Base-by-base conservation (phyloP, 352 stramenopile species). In the Pythium myriotylum region DNA sequence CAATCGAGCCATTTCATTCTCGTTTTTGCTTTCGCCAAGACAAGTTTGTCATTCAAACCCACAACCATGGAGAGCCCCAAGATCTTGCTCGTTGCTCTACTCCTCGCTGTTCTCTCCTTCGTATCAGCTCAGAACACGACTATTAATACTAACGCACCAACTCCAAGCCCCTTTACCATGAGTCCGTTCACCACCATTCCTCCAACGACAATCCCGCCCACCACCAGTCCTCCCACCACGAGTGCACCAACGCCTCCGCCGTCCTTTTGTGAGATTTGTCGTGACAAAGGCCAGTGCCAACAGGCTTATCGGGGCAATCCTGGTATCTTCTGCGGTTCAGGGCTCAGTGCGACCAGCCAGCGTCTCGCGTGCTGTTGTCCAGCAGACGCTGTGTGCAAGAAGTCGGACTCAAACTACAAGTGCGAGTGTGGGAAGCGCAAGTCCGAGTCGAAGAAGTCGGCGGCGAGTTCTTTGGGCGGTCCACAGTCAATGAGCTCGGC, bases 301-400 rank as follows among this genome's bases (percentile, higher is more conserved):
- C 49, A 72, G 47, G 81, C 79, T 17, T 91, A 84, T 61, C 62
- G 83, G 20, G 74, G 62, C 14, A 50, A 43, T 4, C 55, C 74
- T 0, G 79, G 77, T 10, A 58, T 88, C 52, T 91, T 75, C 62
- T 91, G 81, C 54, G 70, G 75, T 29, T 55, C 60, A 35, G 84
- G 68, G 75, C 60, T 84, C 26, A 71, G 79, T 67, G 54, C 58
- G n/a, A 59, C 54, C 9, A 76, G 54, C 29, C 68, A 76, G 19
- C 67, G 68, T 16, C 68, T 70, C 41, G 57, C 74, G 17, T 90
- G 81, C 66, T 89, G 77, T 62, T 88, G 77, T 35, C 67, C 80
- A 16, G 50, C 59, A 10, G 26, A 27, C 6, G 54, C 26, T 20
- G 39, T 52, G 54, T 61, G 54, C 32, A 43, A 42, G 23, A 64